Percentiles rank a stretch among this genome's conserved stretches.
Conservation (phyloP, 345 rosid species). For the Brassica nigra region DNA sequence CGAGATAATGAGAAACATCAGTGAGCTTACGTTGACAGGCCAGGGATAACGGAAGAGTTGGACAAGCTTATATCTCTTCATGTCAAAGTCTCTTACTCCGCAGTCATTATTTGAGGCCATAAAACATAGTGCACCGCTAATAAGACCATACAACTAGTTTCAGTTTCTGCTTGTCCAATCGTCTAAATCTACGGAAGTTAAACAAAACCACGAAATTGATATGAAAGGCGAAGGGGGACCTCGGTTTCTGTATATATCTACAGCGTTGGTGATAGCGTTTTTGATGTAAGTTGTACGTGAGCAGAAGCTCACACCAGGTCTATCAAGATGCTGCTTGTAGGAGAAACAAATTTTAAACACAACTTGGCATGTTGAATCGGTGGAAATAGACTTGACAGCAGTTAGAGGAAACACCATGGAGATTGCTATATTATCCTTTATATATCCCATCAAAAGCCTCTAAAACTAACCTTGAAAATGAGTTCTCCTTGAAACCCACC, state of each 20-base stretch:
- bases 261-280: constrained; percentile 90
- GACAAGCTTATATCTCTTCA: constrained; percentile 70
- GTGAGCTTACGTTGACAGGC: constrained; percentile 74
- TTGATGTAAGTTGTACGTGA: constrained; percentile 84
- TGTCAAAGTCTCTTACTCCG: constrained; percentile 78
- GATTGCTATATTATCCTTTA: background rate
- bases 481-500: constrained; percentile 89
- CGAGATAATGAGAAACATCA: background rate
- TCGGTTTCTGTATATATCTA: constrained; percentile 75
- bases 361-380: background rate
- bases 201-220: background rate
- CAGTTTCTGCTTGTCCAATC: constrained; percentile 8
- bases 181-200: background rate
- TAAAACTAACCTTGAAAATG: constrained; percentile 66
- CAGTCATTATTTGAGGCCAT: constrained; percentile 81
- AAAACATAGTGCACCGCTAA: constrained; percentile 73
- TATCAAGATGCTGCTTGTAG: constrained; percentile 63
- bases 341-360: background rate
- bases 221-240: constrained; percentile 45
- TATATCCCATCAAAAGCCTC: background rate
- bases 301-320: constrained; percentile 88
- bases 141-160: constrained; percentile 11
- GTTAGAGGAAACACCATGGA: background rate
- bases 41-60: constrained; percentile 64
- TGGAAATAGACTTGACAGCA: background rate